A percentile compares a stretch with the other conserved stretches of the same genome.
Evolutionary conservation across 768 basidiomycete genomes (phyloP).

Genomic region (Boletus sensibilis): DNA sequence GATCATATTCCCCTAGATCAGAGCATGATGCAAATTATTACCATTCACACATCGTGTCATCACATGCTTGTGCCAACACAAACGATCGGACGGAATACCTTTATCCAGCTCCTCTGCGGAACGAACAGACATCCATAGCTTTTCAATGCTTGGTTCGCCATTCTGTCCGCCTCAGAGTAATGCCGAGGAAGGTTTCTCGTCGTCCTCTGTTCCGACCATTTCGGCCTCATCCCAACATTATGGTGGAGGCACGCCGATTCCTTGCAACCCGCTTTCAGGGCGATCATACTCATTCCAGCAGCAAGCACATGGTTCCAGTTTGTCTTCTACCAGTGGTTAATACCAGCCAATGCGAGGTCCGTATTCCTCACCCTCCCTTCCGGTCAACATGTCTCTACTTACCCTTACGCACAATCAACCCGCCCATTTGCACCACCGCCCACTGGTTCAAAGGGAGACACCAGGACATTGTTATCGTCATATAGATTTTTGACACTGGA

Average conservation of each 20-base stretch:
- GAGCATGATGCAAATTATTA: conserved; percentile 26
- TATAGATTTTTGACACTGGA: conserved; percentile 16
- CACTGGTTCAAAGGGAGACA: conserved; percentile 24
- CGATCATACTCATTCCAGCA: conserved; percentile 31
- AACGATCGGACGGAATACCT: conserved; percentile 24
- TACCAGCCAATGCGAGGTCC: conserved; percentile 28
- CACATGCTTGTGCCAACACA: conserved; percentile 27
- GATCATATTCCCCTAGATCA: no score
- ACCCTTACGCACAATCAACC: conserved; percentile 25
- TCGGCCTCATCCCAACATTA: conserved; percentile 32
- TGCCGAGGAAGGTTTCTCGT: conserved; percentile 32
- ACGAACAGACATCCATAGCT: conserved; percentile 22
- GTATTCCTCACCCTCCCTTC: conserved; percentile 15
- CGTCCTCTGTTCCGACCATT: conserved; percentile 34
- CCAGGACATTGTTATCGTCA: conserved; percentile 5
- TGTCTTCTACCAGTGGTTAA: conserved; percentile 13
- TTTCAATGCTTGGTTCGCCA: conserved; percentile 46
- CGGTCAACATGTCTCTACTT: conserved; percentile 26
- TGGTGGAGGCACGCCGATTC: conserved; percentile 18
- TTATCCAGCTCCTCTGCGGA: conserved; percentile 21
- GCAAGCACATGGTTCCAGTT: conserved; percentile 21
- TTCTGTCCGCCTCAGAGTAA: conserved; percentile 49
- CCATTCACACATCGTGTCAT: conserved; percentile 25
- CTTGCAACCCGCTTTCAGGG: conserved; percentile 23
- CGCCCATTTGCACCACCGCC: conserved; percentile 20